Conservation (phyloP, 1,284 basidiomycete species). For the Ganoderma lucidum region DNA sequence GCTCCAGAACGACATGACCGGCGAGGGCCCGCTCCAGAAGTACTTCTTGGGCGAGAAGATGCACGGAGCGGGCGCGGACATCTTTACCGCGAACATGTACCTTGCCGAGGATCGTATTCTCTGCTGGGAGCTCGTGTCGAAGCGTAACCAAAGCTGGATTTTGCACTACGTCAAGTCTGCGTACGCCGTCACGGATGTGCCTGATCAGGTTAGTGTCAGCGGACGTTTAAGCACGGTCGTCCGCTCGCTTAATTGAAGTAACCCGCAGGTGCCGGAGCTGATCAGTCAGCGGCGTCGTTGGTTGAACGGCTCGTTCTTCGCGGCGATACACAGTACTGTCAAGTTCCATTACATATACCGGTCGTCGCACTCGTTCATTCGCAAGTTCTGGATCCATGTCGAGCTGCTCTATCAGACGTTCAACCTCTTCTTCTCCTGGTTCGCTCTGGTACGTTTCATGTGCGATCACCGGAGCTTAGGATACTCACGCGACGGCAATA, state of each 20-base stretch:
- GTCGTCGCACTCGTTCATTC: conserved; percentile 82
- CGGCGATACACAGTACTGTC: conserved; percentile 88
- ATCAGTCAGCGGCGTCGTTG: conserved; percentile 94
- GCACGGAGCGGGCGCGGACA: conserved; percentile 89
- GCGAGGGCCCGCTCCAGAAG: conserved; percentile 90
- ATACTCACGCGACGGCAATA: conserved; percentile 39
- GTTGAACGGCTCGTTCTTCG: conserved; percentile 98
- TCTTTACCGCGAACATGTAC: conserved; percentile 97
- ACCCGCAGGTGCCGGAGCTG: conserved; percentile 77
- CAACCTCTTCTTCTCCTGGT: conserved; percentile 94
- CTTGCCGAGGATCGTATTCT: conserved; percentile 92
- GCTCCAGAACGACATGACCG: conserved; percentile 83
- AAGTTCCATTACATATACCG: conserved; percentile 96
- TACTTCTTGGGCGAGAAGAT: conserved; percentile 96
- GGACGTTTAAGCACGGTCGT: neutral
- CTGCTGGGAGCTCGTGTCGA: conserved; percentile 95
- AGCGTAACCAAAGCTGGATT: conserved; percentile 87
- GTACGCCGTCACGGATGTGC: conserved; percentile 91
- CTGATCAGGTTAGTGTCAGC: conserved; percentile 71
- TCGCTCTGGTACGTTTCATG: conserved; percentile 69
- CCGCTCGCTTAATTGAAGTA: neutral
- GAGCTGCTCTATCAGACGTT: conserved; percentile 94
- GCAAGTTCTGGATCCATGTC: conserved; percentile 95
- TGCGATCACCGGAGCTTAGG: neutral
- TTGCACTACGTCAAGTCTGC: conserved; percentile 95